Percentiles rank a stretch among this genome's conserved stretches.
These are phyloP conservation scores for Aspergillus ibericus DNA, from an alignment of 2,329 filamentous ascomycete species.

Conservation along the genomic window DNA sequence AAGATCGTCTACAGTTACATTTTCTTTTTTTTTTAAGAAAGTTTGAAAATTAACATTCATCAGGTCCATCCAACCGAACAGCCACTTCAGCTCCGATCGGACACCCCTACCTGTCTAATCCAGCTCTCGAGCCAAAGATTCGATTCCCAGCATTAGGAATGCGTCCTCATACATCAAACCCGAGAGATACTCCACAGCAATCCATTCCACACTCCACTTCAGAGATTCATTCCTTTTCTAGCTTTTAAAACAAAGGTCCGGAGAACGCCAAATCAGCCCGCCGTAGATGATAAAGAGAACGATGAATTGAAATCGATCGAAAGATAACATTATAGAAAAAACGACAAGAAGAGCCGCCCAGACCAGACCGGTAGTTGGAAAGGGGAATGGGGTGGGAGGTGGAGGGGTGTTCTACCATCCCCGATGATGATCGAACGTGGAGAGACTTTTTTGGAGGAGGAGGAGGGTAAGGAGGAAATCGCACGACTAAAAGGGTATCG, in stretches of 20 bases:
- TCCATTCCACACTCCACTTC: not conserved
- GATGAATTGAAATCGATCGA: not conserved
- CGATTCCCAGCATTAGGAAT: not conserved
- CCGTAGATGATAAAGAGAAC: not conserved
- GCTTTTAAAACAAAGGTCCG: slow-evolving; percentile 2
- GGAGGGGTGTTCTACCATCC: not conserved
- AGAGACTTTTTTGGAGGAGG: not conserved
- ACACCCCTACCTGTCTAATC: not conserved
- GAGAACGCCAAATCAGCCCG: slow-evolving; percentile 14
- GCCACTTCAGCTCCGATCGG: not conserved
- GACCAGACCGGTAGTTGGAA: not conserved
- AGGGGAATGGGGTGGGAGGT: not conserved
- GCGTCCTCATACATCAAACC: not conserved
- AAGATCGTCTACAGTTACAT: not conserved
- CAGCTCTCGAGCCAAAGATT: not conserved
- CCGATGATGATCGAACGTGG: not conserved
- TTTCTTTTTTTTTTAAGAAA: no score
- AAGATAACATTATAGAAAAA: not conserved
- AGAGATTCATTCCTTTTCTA: slow-evolving; percentile 8
- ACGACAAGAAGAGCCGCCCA: not conserved
- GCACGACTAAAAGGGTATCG: slow-evolving; percentile 25
- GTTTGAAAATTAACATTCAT: not conserved
- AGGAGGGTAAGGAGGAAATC: not conserved
- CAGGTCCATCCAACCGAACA: not conserved
- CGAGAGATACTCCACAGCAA: not conserved